Evolutionary conservation across 2,329 filamentous ascomycete species (phyloP), one percentile per base, ranked within the genome.

Genomic region (Aspergillus amoenus): DNA sequence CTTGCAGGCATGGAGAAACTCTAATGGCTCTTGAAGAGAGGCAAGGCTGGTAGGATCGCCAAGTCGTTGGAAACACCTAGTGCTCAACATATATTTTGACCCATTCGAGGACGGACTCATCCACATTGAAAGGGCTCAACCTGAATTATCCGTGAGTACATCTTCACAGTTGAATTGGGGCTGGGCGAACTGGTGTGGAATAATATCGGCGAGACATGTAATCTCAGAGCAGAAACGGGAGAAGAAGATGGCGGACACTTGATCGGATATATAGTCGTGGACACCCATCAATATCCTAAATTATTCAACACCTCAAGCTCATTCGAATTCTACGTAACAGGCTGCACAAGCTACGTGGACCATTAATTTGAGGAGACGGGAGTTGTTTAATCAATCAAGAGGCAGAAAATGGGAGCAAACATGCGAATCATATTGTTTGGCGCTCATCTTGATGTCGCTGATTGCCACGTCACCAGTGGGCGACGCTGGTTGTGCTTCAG

Each of bases 401-500:
- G 44, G 56, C 9, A 60, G 58, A 57, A 59, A 52, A 42, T 22
- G 54, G 64, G 44, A 52, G 56, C 55, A 63, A 60, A 62, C 49
- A 62, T 62, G 57, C 63, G 61, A 68, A 61, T 60, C 55, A 60
- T 51, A 50, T 59, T 57, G 56, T 58, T 58, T 57, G 61, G 65
- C 59, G 58, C 52, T 64, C 62, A 63, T 52, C 45, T 57, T 58
- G 59, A 62, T 56, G 48, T 61, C 57, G 56, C 58, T 46, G 61
- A 61, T 64, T 69, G 70, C 69, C 70, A 73, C 70, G 70, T 73
- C 70, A 73, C 64, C 55, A 58, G 34, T 54, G 56, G 63, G 60
- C 64, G 63, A 63, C 63, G 61, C 62, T 54, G 59, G 57, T 64
- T 68, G 65, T 62, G 65, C 66, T 61, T 64, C 52, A 56, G 55